These are phyloP conservation scores for Stephania cephalantha DNA, from an alignment of 164 flowering plant species.

Conservation along the genomic window DNA sequence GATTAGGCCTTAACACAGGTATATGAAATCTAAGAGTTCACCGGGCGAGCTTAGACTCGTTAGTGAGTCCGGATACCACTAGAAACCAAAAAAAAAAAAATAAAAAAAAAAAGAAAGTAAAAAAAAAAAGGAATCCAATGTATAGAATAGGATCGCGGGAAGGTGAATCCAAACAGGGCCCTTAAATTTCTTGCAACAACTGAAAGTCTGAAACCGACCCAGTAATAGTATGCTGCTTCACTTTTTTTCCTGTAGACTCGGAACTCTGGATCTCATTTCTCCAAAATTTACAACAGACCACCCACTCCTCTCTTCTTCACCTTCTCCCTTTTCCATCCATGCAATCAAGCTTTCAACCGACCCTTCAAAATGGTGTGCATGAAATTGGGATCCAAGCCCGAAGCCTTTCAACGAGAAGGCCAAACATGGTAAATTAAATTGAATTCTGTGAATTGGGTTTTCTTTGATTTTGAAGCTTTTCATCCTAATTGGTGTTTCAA, in stretches of 20 bases:
- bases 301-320: background rate
- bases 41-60: no score
- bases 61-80: no score
- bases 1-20: no score
- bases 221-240: background rate
- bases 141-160: no score
- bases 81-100: no score
- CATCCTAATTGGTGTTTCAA: no score
- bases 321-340: background rate
- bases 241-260: constrained; percentile 33
- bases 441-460: no score
- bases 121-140: no score
- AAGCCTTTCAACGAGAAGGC: constrained; percentile 49
- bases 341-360: background rate
- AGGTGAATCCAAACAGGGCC: background rate
- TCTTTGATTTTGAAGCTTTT: no score
- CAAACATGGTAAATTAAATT: constrained; percentile 40
- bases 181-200: background rate
- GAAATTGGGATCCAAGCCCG: constrained; percentile 64
- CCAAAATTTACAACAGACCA: background rate
- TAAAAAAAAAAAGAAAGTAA: no score
- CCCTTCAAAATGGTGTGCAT: constrained; percentile 39
- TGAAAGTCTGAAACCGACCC: constrained; percentile 9
- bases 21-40: no score
- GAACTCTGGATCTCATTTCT: constrained; percentile 32